phyloP scores from a whole-genome alignment of 2,329 filamentous ascomycete species.

The Colletotrichum chlorophyti region DNA sequence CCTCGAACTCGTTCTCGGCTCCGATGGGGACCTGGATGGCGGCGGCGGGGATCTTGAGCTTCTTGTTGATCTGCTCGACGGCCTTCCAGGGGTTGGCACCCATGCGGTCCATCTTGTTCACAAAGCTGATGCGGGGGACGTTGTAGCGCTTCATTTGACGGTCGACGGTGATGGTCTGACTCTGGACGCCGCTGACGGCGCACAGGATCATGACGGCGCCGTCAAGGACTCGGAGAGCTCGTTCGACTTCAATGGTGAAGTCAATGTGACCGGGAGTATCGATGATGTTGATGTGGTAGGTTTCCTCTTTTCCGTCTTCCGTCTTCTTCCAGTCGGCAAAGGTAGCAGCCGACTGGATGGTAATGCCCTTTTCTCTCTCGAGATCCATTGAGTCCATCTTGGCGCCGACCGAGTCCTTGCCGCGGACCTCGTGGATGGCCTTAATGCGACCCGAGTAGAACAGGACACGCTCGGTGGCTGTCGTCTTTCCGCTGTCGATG shows the following conservation, averaged over 20 bases:
- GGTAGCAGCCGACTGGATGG: slow-evolving; percentile 96
- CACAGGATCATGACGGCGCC: slow-evolving; percentile 99
- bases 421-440: slow-evolving; percentile 94
- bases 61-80: slow-evolving; percentile 95
- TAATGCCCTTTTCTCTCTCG: slow-evolving; percentile 98
- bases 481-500: slow-evolving; percentile 98
- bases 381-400: slow-evolving; percentile 99
- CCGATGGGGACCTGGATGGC: slow-evolving; percentile 96
- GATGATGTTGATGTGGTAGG: slow-evolving; percentile 97
- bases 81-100: slow-evolving; percentile 98
- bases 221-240: slow-evolving; percentile 91
- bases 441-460: slow-evolving; percentile 99
- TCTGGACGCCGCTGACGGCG: slow-evolving; percentile 95
- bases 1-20: slow-evolving; percentile 87
- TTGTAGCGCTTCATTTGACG: slow-evolving; percentile 99
- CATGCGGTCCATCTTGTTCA: slow-evolving; percentile 99
- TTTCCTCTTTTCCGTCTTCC: slow-evolving; percentile 83
- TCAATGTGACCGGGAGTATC: slow-evolving; percentile 99
- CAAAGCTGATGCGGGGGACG: slow-evolving; percentile 91
- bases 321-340: slow-evolving; percentile 97
- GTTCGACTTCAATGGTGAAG: slow-evolving; percentile 98
- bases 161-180: slow-evolving; percentile 97
- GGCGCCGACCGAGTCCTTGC: slow-evolving; percentile 91
- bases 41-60: slow-evolving; percentile 90
- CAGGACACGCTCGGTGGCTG: slow-evolving; percentile 92